phyloP scores from a whole-genome alignment of 805 yeast species.

The Wickerhamomyces ciferrii region DNA sequence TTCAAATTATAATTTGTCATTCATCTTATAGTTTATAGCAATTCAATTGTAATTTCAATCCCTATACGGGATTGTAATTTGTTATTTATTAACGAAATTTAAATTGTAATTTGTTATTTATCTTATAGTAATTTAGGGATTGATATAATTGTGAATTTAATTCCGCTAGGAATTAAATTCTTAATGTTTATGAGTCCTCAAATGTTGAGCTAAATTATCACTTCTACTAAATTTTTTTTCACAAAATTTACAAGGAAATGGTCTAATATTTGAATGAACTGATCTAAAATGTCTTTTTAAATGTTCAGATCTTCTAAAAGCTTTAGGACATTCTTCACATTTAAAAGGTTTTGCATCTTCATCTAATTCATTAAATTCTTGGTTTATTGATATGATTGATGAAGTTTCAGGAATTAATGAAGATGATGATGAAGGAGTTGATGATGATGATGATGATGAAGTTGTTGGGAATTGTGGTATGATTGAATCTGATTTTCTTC shows the following conservation, averaged over 20 bases:
- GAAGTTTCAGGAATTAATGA: background rate
- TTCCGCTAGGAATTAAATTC: no score
- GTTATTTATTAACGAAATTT: no score
- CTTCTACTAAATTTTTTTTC: conserved; percentile 60
- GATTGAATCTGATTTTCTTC: conserved; percentile 20
- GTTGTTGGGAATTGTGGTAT: background rate
- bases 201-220: conserved; percentile 63
- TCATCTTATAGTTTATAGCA: no score
- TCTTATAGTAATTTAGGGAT: no score
- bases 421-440: conserved; percentile 1
- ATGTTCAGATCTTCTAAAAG: conserved; percentile 72
- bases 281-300: conserved; percentile 69
- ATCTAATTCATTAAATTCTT: background rate
- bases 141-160: no score
- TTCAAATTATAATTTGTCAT: no score
- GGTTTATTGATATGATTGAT: no score
- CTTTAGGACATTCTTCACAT: conserved; percentile 58
- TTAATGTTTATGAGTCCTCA: conserved; percentile 60
- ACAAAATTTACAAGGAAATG: conserved; percentile 57
- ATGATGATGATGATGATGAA: background rate
- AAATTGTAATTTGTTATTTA: no score
- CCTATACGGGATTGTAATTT: no score
- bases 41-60: no score
- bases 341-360: conserved; percentile 43
- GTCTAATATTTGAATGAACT: conserved; percentile 67